phyloP scores from a whole-genome alignment of 345 rosid species.

The Kernera saxatilis region DNA sequence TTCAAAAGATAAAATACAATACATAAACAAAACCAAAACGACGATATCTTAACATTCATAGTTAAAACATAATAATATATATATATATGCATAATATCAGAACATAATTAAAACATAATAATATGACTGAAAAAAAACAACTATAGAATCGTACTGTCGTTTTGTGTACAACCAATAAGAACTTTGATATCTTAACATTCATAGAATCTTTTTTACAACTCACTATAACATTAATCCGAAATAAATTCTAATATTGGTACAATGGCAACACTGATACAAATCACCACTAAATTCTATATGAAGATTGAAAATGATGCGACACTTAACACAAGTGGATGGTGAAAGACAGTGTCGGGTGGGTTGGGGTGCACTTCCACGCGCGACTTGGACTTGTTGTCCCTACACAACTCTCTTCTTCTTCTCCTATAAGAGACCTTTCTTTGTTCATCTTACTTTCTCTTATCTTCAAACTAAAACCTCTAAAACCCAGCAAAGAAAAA shows the following conservation, averaged over 20 bases:
- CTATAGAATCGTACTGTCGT: not conserved
- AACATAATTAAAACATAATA: not conserved
- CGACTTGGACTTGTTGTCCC: constrained; percentile 29
- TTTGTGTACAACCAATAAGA: constrained; percentile 5
- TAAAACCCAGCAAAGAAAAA: not conserved
- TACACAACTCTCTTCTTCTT: constrained; percentile 5
- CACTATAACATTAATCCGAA: not conserved
- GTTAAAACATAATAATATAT: too few relatives aligned
- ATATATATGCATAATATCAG: not conserved
- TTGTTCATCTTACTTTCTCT: constrained; percentile 5
- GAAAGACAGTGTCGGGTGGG: constrained; percentile 29
- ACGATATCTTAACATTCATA: too few relatives aligned
- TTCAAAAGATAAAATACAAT: too few relatives aligned
- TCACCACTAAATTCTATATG: not conserved
- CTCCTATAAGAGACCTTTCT: constrained; percentile 7
- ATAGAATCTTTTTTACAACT: not conserved
- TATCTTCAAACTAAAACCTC: constrained; percentile 6
- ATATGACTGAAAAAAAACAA: not conserved
- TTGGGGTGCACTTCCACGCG: constrained; percentile 31
- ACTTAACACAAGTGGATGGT: constrained; percentile 26
- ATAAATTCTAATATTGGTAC: not conserved
- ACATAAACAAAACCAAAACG: too few relatives aligned
- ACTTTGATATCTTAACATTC: not conserved
- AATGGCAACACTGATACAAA: not conserved
- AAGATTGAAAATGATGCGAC: constrained; percentile 24